These are phyloP conservation scores for Gillenia trifoliata DNA, from an alignment of 306 rosid species.

Conservation along the genomic window DNA sequence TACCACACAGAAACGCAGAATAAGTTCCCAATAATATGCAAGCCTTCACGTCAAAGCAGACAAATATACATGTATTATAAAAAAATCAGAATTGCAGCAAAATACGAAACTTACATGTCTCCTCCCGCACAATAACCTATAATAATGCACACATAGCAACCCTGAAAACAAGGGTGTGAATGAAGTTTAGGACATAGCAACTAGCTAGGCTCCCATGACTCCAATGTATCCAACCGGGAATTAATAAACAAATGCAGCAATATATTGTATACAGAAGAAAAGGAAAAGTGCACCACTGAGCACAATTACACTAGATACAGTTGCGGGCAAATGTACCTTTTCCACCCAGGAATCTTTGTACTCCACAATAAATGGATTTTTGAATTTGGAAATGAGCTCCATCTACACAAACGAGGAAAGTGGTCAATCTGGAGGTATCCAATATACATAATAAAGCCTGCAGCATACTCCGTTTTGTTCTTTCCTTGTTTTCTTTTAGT, in stretches of 20 bases:
- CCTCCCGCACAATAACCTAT: constrained; percentile 96
- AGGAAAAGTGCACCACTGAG: not conserved
- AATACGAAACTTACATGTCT: constrained; percentile 68
- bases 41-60: constrained; percentile 24
- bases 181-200: constrained; percentile 19
- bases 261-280: not conserved
- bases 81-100: not conserved
- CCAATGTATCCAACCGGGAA: not conserved
- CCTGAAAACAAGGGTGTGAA: constrained; percentile 49
- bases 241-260: not conserved
- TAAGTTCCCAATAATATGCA: constrained; percentile 12
- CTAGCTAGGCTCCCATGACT: not conserved
- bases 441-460: not conserved
- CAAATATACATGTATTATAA: not conserved
- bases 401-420: constrained; percentile 47
- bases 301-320: not conserved
- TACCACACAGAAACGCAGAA: constrained; percentile 24
- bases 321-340: constrained; percentile 48
- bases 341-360: constrained; percentile 99
- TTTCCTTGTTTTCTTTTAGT: not conserved
- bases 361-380: constrained; percentile 95
- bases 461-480: not conserved
- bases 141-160: constrained; percentile 96
- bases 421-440: not conserved
- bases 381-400: constrained; percentile 87